phyloP scores from a whole-genome alignment of 2,329 filamentous ascomycete species.

The Fusarium haematococcum region DNA sequence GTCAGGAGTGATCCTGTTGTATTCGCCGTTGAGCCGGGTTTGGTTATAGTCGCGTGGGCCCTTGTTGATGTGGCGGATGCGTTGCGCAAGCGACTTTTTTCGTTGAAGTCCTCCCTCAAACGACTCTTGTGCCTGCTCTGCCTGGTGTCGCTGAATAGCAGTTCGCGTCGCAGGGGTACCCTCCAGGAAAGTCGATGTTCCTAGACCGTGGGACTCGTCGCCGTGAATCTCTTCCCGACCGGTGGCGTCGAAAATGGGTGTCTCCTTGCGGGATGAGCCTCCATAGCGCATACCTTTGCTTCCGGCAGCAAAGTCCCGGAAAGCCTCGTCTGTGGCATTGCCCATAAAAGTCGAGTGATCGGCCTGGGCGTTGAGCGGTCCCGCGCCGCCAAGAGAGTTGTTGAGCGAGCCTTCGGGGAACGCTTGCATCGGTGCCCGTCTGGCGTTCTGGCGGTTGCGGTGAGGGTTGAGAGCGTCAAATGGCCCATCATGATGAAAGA shows the following conservation, averaged over 20 bases:
- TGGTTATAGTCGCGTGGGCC: constrained; percentile 71
- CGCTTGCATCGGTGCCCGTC: constrained; percentile 92
- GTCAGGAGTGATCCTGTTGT: constrained; percentile 57
- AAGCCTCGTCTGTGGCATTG: constrained; percentile 81
- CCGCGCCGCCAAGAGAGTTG: constrained; percentile 89
- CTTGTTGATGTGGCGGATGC: constrained; percentile 86
- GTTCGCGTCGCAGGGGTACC: constrained; percentile 87
- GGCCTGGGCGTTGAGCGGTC: constrained; percentile 83
- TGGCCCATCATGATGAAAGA: constrained; percentile 97
- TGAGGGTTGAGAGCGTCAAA: constrained; percentile 97
- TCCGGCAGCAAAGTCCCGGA: constrained; percentile 76
- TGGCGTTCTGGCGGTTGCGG: constrained; percentile 86
- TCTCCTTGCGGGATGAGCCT: constrained; percentile 50
- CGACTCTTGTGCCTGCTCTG: constrained; percentile 72
- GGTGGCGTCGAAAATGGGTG: constrained; percentile 75
- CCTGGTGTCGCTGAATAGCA: constrained; percentile 81
- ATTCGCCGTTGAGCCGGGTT: constrained; percentile 65
- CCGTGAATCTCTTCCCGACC: constrained; percentile 80
- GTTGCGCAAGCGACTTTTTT: constrained; percentile 95
- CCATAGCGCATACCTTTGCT: constrained; percentile 41
- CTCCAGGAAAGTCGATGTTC: constrained; percentile 95
- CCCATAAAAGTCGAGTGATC: constrained; percentile 93
- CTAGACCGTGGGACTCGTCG: constrained; percentile 83
- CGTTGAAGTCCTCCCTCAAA: constrained; percentile 75
- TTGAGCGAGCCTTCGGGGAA: constrained; percentile 94